These are phyloP conservation scores for Alternaria brassicae DNA, from an alignment of 2,329 filamentous ascomycete genomes.

Conservation along the genomic window DNA sequence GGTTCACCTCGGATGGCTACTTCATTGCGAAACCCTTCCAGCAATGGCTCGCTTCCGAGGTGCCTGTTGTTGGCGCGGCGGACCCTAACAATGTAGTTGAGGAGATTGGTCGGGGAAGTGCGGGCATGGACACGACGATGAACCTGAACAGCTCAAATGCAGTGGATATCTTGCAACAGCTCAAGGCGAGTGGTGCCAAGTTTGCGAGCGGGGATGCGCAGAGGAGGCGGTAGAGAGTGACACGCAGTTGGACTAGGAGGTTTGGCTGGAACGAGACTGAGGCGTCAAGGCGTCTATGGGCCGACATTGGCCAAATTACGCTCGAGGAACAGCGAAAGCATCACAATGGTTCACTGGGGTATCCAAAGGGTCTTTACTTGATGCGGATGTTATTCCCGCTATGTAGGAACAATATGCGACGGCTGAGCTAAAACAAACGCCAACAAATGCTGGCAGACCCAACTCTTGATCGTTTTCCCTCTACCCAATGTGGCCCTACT, in stretches of 20 bases:
- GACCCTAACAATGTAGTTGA: conserved; percentile 64
- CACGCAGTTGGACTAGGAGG: background rate
- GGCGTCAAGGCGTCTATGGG: background rate
- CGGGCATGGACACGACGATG: conserved; percentile 28
- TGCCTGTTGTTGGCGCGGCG: conserved; percentile 69
- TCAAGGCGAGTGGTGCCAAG: conserved; percentile 44
- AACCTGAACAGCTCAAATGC: conserved; percentile 43
- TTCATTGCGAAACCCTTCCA: conserved; percentile 81
- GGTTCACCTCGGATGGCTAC: conserved; percentile 76
- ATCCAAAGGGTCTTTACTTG: background rate
- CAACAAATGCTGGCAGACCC: conserved; percentile 12
- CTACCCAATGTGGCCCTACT: background rate
- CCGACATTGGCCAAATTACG: background rate
- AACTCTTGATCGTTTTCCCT: background rate
- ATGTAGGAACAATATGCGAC: conserved; percentile 7
- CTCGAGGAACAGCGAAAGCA: background rate
- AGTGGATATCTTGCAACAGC: conserved; percentile 45
- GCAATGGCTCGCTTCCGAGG: conserved; percentile 73
- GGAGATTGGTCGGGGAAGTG: conserved; percentile 51
- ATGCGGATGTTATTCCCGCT: background rate
- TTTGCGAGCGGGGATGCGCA: conserved; percentile 37
- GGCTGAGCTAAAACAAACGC: conserved; percentile 17
- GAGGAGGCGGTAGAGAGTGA: conserved; percentile 40
- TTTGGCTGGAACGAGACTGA: background rate
- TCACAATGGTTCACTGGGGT: background rate